Evolutionary conservation across 768 basidiomycete genomes (phyloP).

Genomic region (Russula earlei): DNA sequence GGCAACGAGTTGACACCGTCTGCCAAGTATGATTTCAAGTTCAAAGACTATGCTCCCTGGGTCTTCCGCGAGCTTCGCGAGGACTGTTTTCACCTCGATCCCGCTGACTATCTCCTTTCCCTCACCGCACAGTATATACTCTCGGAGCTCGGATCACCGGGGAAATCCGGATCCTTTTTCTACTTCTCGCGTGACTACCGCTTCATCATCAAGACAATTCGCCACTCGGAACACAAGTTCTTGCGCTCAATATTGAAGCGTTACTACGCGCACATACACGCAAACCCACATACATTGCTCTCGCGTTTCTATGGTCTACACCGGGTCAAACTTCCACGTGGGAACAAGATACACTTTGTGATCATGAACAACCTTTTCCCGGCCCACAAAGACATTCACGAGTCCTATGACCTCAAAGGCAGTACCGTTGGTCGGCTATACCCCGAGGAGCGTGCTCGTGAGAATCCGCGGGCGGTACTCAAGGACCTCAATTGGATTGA

Average conservation of each 20-base stretch:
- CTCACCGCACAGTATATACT: conserved; percentile 97
- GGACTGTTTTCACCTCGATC: conserved; percentile 90
- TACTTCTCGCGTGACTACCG: conserved; percentile 98
- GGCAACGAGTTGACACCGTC: conserved; percentile 98
- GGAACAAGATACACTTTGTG: conserved; percentile 95
- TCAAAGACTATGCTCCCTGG: conserved; percentile 99
- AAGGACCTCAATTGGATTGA: conserved; percentile 98
- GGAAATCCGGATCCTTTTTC: conserved; percentile 98
- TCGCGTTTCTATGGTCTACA: conserved; percentile 96
- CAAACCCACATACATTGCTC: conserved; percentile 87
- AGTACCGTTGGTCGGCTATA: conserved; percentile 85
- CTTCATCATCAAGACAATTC: conserved; percentile 99
- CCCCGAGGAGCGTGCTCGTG: conserved; percentile 65
- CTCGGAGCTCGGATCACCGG: conserved; percentile 94
- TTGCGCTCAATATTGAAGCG: conserved; percentile 72
- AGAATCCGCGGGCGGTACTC: conserved; percentile 81
- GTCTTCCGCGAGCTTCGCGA: conserved; percentile 94
- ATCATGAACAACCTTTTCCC: conserved; percentile 99
- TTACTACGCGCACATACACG: conserved; percentile 79
- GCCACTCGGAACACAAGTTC: conserved; percentile 90
- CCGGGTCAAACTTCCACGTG: conserved; percentile 90
- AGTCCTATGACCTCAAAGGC: conserved; percentile 95
- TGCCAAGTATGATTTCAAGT: conserved; percentile 98
- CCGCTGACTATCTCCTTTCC: conserved; percentile 94
- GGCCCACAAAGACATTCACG: conserved; percentile 93